These are phyloP conservation scores for Pseudisothecium myosuroides DNA, from an alignment of 225 moss, liverwort and hornwort genomes.

Conservation along the genomic window DNA sequence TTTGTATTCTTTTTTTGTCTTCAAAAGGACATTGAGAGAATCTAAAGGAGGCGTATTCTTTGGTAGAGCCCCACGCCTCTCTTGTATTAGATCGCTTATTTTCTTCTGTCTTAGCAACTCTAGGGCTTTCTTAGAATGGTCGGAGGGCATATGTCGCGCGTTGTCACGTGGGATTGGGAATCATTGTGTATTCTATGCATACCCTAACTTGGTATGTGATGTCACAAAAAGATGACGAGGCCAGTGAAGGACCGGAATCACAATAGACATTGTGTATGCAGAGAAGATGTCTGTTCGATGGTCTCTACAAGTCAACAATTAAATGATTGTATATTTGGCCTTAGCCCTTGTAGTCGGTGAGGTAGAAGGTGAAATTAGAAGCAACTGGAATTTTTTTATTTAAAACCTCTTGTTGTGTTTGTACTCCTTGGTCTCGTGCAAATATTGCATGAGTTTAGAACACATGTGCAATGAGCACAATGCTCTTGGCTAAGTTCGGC, in stretches of 20 bases:
- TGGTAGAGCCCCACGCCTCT: fast-evolving
- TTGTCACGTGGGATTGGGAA: no score
- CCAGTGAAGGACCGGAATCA: fast-evolving
- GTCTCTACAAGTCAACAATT: no score
- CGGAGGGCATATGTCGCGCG: no score
- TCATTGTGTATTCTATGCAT: no score
- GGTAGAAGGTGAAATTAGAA: fast-evolving
- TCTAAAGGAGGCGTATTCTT: background rate
- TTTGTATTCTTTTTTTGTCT: background rate
- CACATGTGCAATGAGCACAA: no score
- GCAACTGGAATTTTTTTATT: fast-evolving
- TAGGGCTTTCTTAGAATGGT: no score
- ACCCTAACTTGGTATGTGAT: background rate
- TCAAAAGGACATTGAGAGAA: background rate
- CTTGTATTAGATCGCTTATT: fast-evolving
- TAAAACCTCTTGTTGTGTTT: background rate
- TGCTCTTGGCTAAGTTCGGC: fast-evolving
- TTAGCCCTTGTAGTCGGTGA: background rate
- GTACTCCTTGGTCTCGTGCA: background rate
- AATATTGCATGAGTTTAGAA: background rate
- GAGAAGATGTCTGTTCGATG: fast-evolving
- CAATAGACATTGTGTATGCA: no score
- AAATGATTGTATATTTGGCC: no score
- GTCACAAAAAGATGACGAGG: fast-evolving
- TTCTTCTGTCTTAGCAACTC: no score